These are phyloP conservation scores for Parietichytrium sp. DNA, from an alignment of 108 stramenopile genomes.

Conservation along the genomic window DNA sequence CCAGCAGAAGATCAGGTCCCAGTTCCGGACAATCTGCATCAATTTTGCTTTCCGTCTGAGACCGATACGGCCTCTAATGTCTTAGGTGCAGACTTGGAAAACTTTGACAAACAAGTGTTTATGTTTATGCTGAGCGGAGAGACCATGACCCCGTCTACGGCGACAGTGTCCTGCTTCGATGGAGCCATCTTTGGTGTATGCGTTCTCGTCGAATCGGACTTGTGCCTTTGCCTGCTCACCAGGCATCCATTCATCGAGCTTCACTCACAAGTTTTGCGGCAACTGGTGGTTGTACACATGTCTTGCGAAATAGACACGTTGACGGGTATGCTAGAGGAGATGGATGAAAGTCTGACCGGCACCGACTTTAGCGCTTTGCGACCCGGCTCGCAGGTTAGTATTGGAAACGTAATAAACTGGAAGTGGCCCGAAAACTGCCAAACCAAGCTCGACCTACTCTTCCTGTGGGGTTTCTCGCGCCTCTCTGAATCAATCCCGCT, in stretches of 20 bases:
- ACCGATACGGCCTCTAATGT: too few relatives aligned
- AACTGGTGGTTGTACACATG: background rate
- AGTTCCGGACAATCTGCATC: background rate
- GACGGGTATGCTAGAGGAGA: background rate
- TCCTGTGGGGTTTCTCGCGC: background rate
- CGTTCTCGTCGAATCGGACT: background rate
- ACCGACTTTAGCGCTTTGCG: background rate
- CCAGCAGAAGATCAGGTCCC: background rate
- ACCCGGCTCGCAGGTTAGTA: background rate
- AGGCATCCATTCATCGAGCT: background rate
- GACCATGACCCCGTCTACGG: background rate
- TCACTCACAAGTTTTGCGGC: background rate
- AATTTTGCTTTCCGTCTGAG: background rate
- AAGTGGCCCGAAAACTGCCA: background rate
- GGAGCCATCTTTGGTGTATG: background rate
- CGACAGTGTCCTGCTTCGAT: background rate
- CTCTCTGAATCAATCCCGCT: background rate
- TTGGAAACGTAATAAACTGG: background rate
- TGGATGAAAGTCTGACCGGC: background rate
- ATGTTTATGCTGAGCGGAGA: conserved; percentile 30
- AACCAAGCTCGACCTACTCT: background rate
- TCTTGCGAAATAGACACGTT: background rate
- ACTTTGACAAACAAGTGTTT: too few relatives aligned
- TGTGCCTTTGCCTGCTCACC: background rate
- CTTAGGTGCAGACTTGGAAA: too few relatives aligned